Base-by-base conservation (phyloP, 2,329 filamentous ascomycete genomes). In the Hymenoscyphus linearis region DNA sequence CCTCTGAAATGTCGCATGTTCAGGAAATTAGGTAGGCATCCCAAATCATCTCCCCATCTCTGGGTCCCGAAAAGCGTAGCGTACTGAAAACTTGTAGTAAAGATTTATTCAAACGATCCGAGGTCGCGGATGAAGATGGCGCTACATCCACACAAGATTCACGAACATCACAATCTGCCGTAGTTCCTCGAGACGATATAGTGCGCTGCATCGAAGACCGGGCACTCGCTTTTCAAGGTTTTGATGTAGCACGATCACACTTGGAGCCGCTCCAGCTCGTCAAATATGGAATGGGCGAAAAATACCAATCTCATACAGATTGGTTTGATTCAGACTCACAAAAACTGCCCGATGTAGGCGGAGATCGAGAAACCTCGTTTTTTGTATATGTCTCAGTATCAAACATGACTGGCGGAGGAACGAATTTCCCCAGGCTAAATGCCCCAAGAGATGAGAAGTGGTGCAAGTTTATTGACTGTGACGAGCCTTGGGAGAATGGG, bases 261-360 rank as follows among this genome's bases (percentile, higher is more conserved):
- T 78, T 85, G 68, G 83, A 86, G 70, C 79, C 80, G 52, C 78
- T 85, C 61, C 84, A 82, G 79, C 79, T 80, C 1, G 82, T 85
- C 66, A 76, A 80, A 57, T 86, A 86, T 66, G 79, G 78, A 18
- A 78, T 76, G 2, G 81, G 82, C 2, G 82, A 83, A 2, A 81
- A 84, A 67, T 86, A 85, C 69, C 73, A 74, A 4, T 76, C 82
- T 58, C 83, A 86, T 67, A 85, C 81, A 67, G 83, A 86, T 72
- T 85, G 82, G 81, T 73, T 73, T 26, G 55, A 58, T 2, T 35
- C 60, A 4, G 47, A 63, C 0, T 56, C 62, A 7, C 56, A 56
- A 12, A 58, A 37, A 36, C 59, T 57, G 6, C 36, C 64, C 16
- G 58, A 60, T 25, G 53, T 64, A 10, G 65, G 66, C 13, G 65